A percentile compares a stretch with the other conserved stretches of the same genome.
Conservation (phyloP, 2,329 filamentous ascomycete species). For the Stachybotrys chartarum region DNA sequence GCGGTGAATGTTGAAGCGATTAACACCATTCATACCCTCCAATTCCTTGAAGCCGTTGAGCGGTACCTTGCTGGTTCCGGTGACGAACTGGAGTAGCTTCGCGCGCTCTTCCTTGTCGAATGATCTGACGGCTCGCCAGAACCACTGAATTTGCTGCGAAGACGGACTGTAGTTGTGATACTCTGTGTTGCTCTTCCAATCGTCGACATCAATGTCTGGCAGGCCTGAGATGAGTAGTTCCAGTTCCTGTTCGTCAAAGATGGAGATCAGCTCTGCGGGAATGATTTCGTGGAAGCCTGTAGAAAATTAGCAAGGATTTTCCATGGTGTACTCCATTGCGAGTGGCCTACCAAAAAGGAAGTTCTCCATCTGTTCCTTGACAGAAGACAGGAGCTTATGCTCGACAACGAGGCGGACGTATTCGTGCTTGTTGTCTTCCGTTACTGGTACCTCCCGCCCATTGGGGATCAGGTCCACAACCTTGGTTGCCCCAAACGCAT, state of each 20-base stretch:
- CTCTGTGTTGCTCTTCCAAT: slow-evolving; percentile 98
- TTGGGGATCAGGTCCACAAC: slow-evolving; percentile 81
- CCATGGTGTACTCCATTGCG: not conserved
- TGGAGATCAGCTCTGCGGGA: slow-evolving; percentile 84
- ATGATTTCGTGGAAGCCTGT: slow-evolving; percentile 96
- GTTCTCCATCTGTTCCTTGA: slow-evolving; percentile 87
- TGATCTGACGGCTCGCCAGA: slow-evolving; percentile 94
- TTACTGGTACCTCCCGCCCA: slow-evolving; percentile 87
- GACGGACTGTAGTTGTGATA: slow-evolving; percentile 96
- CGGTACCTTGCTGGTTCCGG: slow-evolving; percentile 95
- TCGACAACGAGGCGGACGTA: slow-evolving; percentile 94
- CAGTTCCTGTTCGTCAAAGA: slow-evolving; percentile 97
- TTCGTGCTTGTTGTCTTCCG: slow-evolving; percentile 97
- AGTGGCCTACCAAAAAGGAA: slow-evolving; percentile 68
- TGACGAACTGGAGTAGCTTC: slow-evolving; percentile 96
- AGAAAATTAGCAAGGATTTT: not conserved
- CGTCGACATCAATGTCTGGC: slow-evolving; percentile 94
- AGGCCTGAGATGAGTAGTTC: slow-evolving; percentile 94
- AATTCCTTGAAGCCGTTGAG: slow-evolving; percentile 98
- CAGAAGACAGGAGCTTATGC: slow-evolving; percentile 84
- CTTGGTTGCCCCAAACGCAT: slow-evolving; percentile 85
- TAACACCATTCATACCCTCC: slow-evolving; percentile 98
- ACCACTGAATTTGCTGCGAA: slow-evolving; percentile 97
- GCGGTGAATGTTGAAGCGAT: slow-evolving; percentile 96
- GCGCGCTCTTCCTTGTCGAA: slow-evolving; percentile 99